Evolutionary conservation across 192 early-diverging fungal species (phyloP), one percentile per base, ranked within the genome.

Genomic region (Backusella psychrophila): DNA sequence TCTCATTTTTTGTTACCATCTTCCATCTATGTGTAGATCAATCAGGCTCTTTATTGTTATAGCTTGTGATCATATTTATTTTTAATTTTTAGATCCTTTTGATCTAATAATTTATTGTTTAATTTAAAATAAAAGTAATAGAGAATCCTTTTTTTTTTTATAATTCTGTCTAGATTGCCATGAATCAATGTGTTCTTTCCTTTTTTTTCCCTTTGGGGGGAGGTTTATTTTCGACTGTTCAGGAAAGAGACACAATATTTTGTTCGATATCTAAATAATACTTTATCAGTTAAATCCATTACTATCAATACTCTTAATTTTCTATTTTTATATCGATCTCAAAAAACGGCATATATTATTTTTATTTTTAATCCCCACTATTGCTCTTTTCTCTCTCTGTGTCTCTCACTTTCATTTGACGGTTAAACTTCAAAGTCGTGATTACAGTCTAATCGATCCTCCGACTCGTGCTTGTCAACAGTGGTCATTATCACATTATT

Each of bases 31-130:
- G 23, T 26, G 56, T 63, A 63, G 56, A 63, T 63, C 56, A 63
- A 63, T 63, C 8, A 63, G 56, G 23, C 23, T 59, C 11, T 59
- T 59, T 63, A 29, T 63, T 19, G 17, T n/a, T 6, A 49, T 49
- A 49, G 56, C 56, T 63, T 63, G 56, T 63, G 56, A 63, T 63
- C 56, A 63, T 23, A 63, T 63, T 63, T 63, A 63, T 63, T 63
- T 63, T 63, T 63, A 63, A 63, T 63, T 59, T 59, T 59, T 59
- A 23, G n/a, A 59, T 59, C 9, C 23, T 26, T 26, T 59, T 59
- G n/a, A 23, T 59, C 53, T 59, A 59, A 59, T 59, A 19, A 26
- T 59, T 59, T 23, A 21, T 59, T 59, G 9, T 26, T 59, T 26
- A 23, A 26, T 59, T 12, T 59, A 23, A 59, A 26, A 19, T 59